Evolutionary conservation across 257 asterid species (phyloP), one percentile per base, ranked within the genome.

Genomic region (Solanum bulbocastanum): DNA sequence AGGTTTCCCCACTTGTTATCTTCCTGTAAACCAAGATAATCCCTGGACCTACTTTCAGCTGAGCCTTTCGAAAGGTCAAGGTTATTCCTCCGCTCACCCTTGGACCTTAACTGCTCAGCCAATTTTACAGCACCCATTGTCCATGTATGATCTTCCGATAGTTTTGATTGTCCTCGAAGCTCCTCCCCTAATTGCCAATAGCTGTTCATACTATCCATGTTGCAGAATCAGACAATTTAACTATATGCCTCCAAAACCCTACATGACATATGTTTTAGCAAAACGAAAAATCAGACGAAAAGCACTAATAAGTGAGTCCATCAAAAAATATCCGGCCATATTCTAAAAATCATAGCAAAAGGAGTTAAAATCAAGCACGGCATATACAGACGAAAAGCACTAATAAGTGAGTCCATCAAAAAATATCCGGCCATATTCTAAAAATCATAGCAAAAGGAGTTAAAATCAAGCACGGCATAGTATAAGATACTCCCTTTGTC

Each of bases 181-280:
- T 94, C 98, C 79, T 97, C 98, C 1, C 99, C 98, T 52, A 95
- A 90, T 87, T 95, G 99, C 98, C 99, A 97, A 91, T 92, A 97
- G 95, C 95, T 91, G 73, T 88, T 87, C 87, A 93, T 86, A 58
- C 83, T 89, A 91, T 95, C 98, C 98, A 95, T 96, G 84, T 89
- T 92, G 89, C 87, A 90, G 87, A 86, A 73, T 66, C 90, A 88
- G 86, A 82, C 87, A 58, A 76, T 23, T 87, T 27, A 44, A 15
- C 35, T 14, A 40, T 8, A 42, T 25, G 44, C 25, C 40, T 44
- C 25, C 39, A 44, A 52, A 27, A 79, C 49, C 49, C 84, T 79
- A 30, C 65, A 9, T 27, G 36, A 30, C 37, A 27, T 27, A 15
- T 49, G 35, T 79, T 79, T 79, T 25, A 79, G 37, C 39, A 30